Evolutionary conservation across 768 basidiomycete species (phyloP).

Genomic region (Russula dissimulans): DNA sequence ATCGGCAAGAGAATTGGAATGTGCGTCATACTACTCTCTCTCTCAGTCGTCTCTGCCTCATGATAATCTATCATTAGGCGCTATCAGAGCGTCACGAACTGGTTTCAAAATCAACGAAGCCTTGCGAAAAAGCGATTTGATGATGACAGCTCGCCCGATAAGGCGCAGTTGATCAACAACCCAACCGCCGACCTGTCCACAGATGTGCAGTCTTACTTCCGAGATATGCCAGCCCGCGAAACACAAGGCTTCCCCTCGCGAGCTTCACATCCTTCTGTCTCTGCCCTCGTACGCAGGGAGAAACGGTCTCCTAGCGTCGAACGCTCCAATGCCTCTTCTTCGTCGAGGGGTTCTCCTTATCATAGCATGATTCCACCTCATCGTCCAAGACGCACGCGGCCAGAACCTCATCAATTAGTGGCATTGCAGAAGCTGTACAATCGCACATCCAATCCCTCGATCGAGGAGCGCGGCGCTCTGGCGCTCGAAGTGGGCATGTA

Average conservation of each 20-base stretch:
- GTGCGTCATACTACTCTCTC: constrained; percentile 35
- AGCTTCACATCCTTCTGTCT: constrained; percentile 35
- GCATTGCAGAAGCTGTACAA: constrained; percentile 62
- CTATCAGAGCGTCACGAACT: constrained; percentile 72
- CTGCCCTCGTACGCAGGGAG: constrained; percentile 30
- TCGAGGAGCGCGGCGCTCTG: constrained; percentile 67
- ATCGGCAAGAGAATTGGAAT: constrained; percentile 66
- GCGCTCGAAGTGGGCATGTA: constrained; percentile 70
- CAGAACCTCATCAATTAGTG: constrained; percentile 69
- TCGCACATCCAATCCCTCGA: constrained; percentile 64
- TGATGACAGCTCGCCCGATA: constrained; percentile 36
- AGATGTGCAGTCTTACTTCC: constrained; percentile 21
- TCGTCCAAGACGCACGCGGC: constrained; percentile 64
- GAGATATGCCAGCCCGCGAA: constrained; percentile 26
- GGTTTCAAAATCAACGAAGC: constrained; percentile 83
- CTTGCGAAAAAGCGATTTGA: constrained; percentile 64
- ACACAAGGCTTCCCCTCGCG: constrained; percentile 26
- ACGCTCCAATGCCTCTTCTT: constrained; percentile 27
- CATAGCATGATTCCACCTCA: constrained; percentile 31
- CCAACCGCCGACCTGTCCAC: constrained; percentile 18
- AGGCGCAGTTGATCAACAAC: constrained; percentile 23
- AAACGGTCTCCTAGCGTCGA: constrained; percentile 25
- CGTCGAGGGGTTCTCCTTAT: constrained; percentile 39
- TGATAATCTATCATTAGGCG: constrained; percentile 41
- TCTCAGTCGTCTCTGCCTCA: constrained; percentile 5